Evolutionary conservation across 1,284 basidiomycete species (phyloP).

Genomic region (Takashimella koratensis): DNA sequence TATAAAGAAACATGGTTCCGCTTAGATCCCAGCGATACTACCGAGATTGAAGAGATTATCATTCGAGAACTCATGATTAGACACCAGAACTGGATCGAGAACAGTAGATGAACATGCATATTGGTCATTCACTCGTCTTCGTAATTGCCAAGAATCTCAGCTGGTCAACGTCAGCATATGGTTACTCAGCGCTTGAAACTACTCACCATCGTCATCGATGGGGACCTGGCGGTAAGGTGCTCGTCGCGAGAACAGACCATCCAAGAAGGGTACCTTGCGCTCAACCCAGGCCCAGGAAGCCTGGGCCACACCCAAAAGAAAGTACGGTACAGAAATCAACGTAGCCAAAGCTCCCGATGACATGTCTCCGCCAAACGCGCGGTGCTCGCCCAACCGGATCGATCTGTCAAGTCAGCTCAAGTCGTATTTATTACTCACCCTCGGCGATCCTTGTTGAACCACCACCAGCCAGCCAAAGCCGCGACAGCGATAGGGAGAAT

Average conservation of each 20-base stretch:
- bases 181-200: background rate
- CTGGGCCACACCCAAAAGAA: conserved; percentile 69
- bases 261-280: conserved; percentile 48
- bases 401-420: conserved; percentile 51
- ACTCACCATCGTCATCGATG: conserved; percentile 82
- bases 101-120: background rate
- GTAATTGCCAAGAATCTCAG: conserved; percentile 35
- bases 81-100: conserved; percentile 65
- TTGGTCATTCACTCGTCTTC: conserved; percentile 22
- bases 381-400: conserved; percentile 66
- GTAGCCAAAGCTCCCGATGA: conserved; percentile 61
- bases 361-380: conserved; percentile 48
- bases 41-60: conserved; percentile 88
- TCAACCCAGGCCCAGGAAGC: conserved; percentile 60
- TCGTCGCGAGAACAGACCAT: conserved; percentile 49
- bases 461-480: conserved; percentile 71
- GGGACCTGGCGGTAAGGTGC: conserved; percentile 76
- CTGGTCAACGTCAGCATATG: conserved; percentile 4
- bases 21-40: conserved; percentile 51
- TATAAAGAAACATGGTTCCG: conserved; percentile 70
- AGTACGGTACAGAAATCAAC: conserved; percentile 80
- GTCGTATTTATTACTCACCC: conserved; percentile 36
- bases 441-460: conserved; percentile 64
- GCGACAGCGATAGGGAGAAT: conserved; percentile 71
- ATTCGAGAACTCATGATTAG: conserved; percentile 67